Base-by-base conservation (phyloP, 1,284 basidiomycete species). In the Agroathelia rolfsii region DNA sequence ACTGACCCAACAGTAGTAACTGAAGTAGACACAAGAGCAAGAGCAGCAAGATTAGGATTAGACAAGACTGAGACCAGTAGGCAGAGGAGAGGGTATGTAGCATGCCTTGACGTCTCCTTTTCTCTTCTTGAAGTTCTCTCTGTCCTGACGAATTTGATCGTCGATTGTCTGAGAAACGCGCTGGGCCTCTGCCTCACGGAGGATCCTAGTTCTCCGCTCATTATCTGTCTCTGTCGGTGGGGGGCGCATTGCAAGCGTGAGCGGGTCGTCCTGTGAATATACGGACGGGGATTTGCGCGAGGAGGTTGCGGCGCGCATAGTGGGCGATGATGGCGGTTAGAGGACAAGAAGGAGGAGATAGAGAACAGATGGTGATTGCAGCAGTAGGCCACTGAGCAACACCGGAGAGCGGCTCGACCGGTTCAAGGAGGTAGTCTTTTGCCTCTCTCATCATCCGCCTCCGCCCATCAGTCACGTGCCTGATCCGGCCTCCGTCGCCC, bases 151-250 rank as follows among this genome's bases (percentile, higher is more conserved):
- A 33, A 87, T 61, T 46, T 84, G 69, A 50, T 85, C 83, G 53
- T 87, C 83, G 42, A 87, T 87, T 52, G 66, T 66, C 42, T 85
- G 82, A 32, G 78, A 84, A 41, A 80, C 60, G 34, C 70, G 68
- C 50, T 75, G 76, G 8, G 82, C 80, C 42, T 84, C 77, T 2
- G 72, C 72, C 55, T 87, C 83, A 18, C 61, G 51, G 39, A 66
- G 58, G 15, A 83, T 64, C 38, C 83, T 68, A 20, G 53, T 39
- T 36, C 64, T 57, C 28, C 76, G 72, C 48, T 85, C 75, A 0
- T 57, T 46, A 2, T 77, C 73, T 0, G 75, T 71, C 58, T 87
- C 83, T n/a, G 65, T 55, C 6, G 63, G 50, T 3, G 81, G 66
- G 1, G 83, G 81, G 34, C 71, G 69, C 40, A 84, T 55, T 6